Evolutionary conservation across 352 stramenopile species (phyloP), one percentile per base, ranked within the genome.

Genomic region (Phytopythium boreale): DNA sequence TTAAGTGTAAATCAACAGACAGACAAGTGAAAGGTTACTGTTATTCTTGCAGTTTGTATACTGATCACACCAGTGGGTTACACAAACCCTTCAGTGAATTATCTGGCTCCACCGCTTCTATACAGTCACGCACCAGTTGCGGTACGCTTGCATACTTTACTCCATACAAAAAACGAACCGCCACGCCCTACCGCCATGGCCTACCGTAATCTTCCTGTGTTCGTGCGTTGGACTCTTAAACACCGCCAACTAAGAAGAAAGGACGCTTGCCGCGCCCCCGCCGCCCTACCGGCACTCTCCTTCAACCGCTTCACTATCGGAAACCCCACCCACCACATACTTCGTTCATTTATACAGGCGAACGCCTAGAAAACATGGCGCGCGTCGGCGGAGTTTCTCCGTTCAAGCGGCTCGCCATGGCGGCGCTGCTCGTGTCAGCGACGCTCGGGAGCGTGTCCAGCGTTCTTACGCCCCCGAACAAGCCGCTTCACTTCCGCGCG

Each of bases 361-460:
- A 34, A 7, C 29, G 7, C 29, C 29, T 8, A 3, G n/a, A 24
- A 10, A 49, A 15, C 22, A 53, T 53, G 47, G 47, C 47, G 47
- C 47, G 49, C 24, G 20, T 5, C n/a, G n/a, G n/a, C 44, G 44
- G 44, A 2, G 44, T 5, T 7, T 51, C n/a, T 3, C 9, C n/a
- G 8, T 6, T 56, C 49, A 14, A 8, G 26, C 49, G 15, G 14
- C 26, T 56, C 14, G 12, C 15, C 1, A 36, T 37, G 49, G 49
- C 49, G 49, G 26, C 49, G 49, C 49, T 56, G 49, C 12, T 56
- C 26, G 26, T 72, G 29, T 61, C 74, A 56, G 26, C 55, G 27
- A 55, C 73, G 44, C 62, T 69, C 20, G 61, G 49, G 34, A 44
- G 41, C 17, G 46, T 39, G 20, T 3, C 31, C 4, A 14, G 17